Evolutionary conservation across 768 basidiomycete genomes (phyloP).

Genomic region (Leccinum rimulosum): DNA sequence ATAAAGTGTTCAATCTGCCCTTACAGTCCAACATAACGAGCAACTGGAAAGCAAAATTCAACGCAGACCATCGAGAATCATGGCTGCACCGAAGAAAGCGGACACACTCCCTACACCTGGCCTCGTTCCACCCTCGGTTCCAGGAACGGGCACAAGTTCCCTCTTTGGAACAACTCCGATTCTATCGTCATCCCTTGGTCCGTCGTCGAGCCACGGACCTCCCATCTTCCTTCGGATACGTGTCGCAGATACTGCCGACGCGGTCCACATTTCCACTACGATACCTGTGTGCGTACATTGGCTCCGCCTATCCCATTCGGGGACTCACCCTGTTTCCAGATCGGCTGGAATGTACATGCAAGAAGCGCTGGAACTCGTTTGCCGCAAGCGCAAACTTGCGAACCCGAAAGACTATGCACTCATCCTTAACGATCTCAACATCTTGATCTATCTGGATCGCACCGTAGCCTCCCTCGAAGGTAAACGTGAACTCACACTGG

Average conservation of each 20-base stretch:
- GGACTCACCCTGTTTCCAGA: conserved; percentile 32
- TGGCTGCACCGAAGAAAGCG: conserved; percentile 57
- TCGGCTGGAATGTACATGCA: conserved; percentile 96
- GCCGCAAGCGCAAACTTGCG: conserved; percentile 61
- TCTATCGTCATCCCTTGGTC: conserved; percentile 67
- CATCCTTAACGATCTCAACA: conserved; percentile 55
- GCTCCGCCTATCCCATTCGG: neutral
- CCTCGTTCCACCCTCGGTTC: conserved; percentile 38
- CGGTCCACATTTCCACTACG: conserved; percentile 83
- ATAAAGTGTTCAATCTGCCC: neutral
- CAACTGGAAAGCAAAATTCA: conserved; percentile 77
- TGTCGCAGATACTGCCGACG: conserved; percentile 78
- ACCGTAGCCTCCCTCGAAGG: conserved; percentile 96
- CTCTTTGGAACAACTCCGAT: conserved; percentile 49
- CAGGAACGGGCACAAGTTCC: conserved; percentile 44
- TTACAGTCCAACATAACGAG: conserved; percentile 71
- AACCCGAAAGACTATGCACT: conserved; percentile 84
- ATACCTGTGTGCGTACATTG: conserved; percentile 74
- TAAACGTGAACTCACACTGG: conserved; percentile 76
- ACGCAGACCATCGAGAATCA: conserved; percentile 68
- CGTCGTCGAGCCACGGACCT: conserved; percentile 69
- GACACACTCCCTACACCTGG: conserved; percentile 42
- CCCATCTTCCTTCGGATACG: conserved; percentile 81
- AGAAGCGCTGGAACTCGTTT: conserved; percentile 86
- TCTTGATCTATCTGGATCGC: conserved; percentile 86